These are phyloP conservation scores for Anisodus tanguticus DNA, from an alignment of 257 asterid species.

Conservation along the genomic window DNA sequence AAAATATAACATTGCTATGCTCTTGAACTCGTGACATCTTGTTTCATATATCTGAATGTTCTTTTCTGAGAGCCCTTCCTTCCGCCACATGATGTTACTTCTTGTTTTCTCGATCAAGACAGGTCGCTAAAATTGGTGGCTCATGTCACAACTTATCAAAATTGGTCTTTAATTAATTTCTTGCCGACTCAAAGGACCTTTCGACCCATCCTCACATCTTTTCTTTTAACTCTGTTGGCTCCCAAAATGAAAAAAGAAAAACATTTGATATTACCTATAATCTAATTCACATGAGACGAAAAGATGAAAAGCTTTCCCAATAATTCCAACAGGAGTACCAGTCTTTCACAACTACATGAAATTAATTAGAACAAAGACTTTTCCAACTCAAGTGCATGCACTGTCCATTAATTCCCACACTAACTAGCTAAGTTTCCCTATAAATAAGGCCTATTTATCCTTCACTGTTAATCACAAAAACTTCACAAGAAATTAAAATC, in stretches of 20 bases:
- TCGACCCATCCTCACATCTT: neutral
- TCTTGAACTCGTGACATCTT: too few relatives aligned
- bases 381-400: neutral
- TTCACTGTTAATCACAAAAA: neutral
- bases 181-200: neutral
- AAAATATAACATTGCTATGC: too few relatives aligned
- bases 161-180: neutral
- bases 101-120: neutral
- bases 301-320: neutral
- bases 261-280: neutral
- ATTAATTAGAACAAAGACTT: neutral
- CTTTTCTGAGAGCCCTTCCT: too few relatives aligned
- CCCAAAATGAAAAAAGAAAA: neutral
- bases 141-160: neutral
- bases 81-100: neutral
- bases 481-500: neutral
- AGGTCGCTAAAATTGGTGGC: neutral
- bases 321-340: neutral
- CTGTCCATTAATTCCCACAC: neutral
- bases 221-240: neutral
- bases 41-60: too few relatives aligned
- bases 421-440: neutral
- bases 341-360: neutral
- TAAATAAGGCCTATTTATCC: neutral
- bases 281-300: neutral